Evolutionary conservation across 2,329 filamentous ascomycete species (phyloP).

Genomic region (Aspergillus tubingensis): DNA sequence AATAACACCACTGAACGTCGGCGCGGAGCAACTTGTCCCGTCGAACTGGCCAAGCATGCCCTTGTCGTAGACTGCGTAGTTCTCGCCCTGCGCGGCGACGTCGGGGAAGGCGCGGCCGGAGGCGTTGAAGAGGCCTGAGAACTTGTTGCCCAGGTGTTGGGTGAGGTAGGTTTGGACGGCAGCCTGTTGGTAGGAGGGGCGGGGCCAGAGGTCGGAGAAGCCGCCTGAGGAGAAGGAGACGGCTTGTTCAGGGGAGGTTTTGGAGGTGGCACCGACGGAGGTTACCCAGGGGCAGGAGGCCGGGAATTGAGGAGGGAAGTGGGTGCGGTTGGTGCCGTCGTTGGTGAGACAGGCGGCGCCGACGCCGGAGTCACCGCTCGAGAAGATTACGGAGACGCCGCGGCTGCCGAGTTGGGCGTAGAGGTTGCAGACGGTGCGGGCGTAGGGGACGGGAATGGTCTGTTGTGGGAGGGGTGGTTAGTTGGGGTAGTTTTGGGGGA

Average conservation of each 20-base stretch:
- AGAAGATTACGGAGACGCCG: slow-evolving; percentile 52
- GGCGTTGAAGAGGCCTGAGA: slow-evolving; percentile 34
- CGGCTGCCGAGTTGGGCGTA: slow-evolving; percentile 54
- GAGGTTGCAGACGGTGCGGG: slow-evolving; percentile 44
- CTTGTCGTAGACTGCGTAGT: slow-evolving; percentile 36
- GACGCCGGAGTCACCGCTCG: slow-evolving; percentile 53
- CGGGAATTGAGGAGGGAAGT: slow-evolving; percentile 48
- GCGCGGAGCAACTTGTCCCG: slow-evolving; percentile 55
- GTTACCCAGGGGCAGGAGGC: slow-evolving; percentile 44
- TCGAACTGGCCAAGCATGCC: slow-evolving; percentile 31
- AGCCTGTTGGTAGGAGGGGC: slow-evolving; percentile 35
- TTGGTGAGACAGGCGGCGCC: slow-evolving; percentile 37
- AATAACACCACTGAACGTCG: slow-evolving; percentile 60
- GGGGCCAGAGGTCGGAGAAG: slow-evolving; percentile 42
- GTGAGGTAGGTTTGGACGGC: slow-evolving; percentile 40
- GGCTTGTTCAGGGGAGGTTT: slow-evolving; percentile 41
- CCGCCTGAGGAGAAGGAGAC: slow-evolving; percentile 47
- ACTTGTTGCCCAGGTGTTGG: slow-evolving; percentile 26
- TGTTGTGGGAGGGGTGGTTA: slow-evolving; percentile 9
- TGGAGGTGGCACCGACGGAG: slow-evolving; percentile 45
- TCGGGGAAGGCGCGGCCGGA: slow-evolving; percentile 45
- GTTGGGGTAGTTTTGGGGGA: background rate
- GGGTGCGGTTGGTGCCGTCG: slow-evolving; percentile 38
- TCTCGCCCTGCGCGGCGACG: slow-evolving; percentile 40
- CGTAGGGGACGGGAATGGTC: slow-evolving; percentile 40